A percentile compares a stretch with the other conserved stretches of the same genome.
These are phyloP conservation scores for Harringtonia lauricola DNA, from an alignment of 2,329 filamentous ascomycete species.

Conservation along the genomic window DNA sequence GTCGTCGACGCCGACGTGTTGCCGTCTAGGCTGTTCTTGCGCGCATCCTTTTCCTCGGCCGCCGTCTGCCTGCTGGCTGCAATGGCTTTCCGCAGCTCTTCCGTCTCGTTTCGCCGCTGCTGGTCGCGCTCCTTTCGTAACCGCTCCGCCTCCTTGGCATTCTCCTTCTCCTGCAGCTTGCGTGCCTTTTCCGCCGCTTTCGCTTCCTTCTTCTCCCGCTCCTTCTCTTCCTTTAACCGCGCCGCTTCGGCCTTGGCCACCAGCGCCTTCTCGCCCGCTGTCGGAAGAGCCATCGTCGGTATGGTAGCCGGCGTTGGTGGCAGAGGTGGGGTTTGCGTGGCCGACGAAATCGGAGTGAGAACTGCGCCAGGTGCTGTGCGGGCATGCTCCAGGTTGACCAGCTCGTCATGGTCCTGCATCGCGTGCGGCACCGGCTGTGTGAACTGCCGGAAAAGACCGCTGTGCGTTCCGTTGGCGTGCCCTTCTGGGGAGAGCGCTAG, in stretches of 20 bases:
- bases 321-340: slow-evolving; percentile 17
- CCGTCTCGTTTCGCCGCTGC: slow-evolving; percentile 41
- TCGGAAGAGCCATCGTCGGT: slow-evolving; percentile 1
- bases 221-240: slow-evolving; percentile 47
- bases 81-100: slow-evolving; percentile 50
- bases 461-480: slow-evolving; percentile 15
- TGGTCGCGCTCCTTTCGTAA: slow-evolving; percentile 24
- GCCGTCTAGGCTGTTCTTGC: slow-evolving; percentile 28
- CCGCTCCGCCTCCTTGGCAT: slow-evolving; percentile 32
- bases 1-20: slow-evolving; percentile 4
- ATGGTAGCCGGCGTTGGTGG: slow-evolving; percentile 15
- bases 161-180: slow-evolving; percentile 33
- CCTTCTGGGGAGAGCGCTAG: slow-evolving; percentile 30
- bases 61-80: slow-evolving; percentile 56
- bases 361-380: slow-evolving; percentile 45
- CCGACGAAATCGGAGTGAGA: slow-evolving; percentile 11
- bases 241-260: slow-evolving; percentile 12
- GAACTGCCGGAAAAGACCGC: slow-evolving; percentile 34
- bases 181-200: slow-evolving; percentile 40
- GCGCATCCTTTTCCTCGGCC: slow-evolving; percentile 40
- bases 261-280: slow-evolving; percentile 12
- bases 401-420: slow-evolving; percentile 36
- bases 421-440: slow-evolving; percentile 31
- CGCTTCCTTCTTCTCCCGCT: slow-evolving; percentile 58
- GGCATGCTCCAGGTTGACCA: slow-evolving; percentile 53